Conservation (phyloP, 495 filamentous ascomycete species). For the Amphirosellinia nigrospora region DNA sequence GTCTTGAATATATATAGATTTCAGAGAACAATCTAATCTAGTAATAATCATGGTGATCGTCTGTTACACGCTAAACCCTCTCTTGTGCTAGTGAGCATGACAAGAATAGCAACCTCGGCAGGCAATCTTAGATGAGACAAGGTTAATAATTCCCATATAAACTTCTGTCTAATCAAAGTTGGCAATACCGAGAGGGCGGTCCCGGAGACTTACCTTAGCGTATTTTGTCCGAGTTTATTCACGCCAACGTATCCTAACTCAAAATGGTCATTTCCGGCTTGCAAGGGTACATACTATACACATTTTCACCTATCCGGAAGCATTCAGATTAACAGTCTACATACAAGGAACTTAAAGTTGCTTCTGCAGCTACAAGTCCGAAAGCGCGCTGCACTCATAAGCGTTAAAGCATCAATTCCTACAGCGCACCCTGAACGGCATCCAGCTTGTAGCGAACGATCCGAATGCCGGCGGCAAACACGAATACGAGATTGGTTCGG, state of each 20-base stretch:
- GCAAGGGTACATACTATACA: background rate
- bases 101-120: conserved; percentile 11
- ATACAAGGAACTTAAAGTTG: background rate
- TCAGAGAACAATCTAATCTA: too few relatives aligned
- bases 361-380: background rate
- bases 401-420: background rate
- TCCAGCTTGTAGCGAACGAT: background rate
- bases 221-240: conserved; percentile 13
- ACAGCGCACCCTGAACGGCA: too few relatives aligned
- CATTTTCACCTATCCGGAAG: background rate
- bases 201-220: conserved; percentile 13
- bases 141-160: background rate
- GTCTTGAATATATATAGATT: background rate
- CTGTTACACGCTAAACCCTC: too few relatives aligned
- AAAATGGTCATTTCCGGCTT: conserved; percentile 10
- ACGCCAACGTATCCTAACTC: conserved; percentile 9
- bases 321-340: background rate
- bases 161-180: conserved; percentile 5
- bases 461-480: conserved; percentile 25
- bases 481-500: conserved; percentile 18
- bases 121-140: background rate
- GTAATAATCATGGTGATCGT: too few relatives aligned
- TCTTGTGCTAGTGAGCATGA: background rate
- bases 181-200: conserved; percentile 15
- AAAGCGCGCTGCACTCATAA: background rate